Evolutionary conservation across 176 grass and related monocot species (phyloP).

Genomic region (Musa schizocarpa): DNA sequence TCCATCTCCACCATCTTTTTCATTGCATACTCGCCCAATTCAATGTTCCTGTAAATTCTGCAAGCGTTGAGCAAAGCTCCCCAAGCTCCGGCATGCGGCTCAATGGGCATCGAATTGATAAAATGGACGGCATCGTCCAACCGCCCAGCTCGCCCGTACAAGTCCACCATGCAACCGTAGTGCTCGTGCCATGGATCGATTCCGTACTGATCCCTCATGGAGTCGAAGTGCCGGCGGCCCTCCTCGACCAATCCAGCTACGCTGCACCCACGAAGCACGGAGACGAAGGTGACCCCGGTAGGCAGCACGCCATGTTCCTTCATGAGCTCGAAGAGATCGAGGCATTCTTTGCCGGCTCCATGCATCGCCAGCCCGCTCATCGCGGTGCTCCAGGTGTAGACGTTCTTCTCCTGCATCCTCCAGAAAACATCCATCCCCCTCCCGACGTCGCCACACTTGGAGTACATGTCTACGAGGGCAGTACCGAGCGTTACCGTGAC

Average conservation of each 20-base stretch:
- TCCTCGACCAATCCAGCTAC: conserved; percentile 52
- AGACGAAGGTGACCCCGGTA: conserved; percentile 61
- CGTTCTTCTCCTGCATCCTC: conserved; percentile 56
- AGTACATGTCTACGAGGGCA: conserved; percentile 74
- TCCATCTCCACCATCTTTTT: conserved; percentile 33
- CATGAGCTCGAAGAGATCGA: conserved; percentile 60
- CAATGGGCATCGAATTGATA: conserved; percentile 53
- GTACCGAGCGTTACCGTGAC: conserved; percentile 59
- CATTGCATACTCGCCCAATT: conserved; percentile 59
- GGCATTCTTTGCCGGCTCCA: conserved; percentile 49
- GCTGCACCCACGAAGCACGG: conserved; percentile 58
- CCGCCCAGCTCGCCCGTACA: conserved; percentile 55
- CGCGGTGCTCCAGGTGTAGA: conserved; percentile 59
- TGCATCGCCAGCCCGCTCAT: conserved; percentile 61
- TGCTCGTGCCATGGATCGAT: conserved; percentile 60
- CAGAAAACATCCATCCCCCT: conserved; percentile 56
- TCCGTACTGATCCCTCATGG: conserved; percentile 36
- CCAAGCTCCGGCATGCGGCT: conserved; percentile 62
- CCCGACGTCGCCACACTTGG: conserved; percentile 41
- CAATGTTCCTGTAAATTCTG: conserved; percentile 52
- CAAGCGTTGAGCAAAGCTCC: conserved; percentile 74
- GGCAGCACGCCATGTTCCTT: conserved; percentile 26
- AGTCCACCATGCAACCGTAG: conserved; percentile 66
- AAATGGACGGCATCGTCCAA: conserved; percentile 49
- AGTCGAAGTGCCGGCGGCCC: conserved; percentile 42